These are phyloP conservation scores for Syzygium aromaticum DNA, from an alignment of 345 rosid genomes.

Conservation along the genomic window DNA sequence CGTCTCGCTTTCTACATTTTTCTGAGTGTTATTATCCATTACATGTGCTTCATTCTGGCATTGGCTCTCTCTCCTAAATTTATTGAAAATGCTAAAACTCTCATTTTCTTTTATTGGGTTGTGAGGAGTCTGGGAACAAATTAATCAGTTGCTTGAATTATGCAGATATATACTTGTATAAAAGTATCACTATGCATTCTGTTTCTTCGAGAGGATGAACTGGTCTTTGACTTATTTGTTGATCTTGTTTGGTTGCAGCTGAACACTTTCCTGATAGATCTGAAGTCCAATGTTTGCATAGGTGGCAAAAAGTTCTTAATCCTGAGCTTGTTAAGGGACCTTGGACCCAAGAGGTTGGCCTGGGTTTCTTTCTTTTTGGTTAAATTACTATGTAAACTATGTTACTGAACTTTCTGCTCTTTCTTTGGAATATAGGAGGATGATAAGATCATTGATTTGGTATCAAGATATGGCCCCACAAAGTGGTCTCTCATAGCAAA, in stretches of 20 bases:
- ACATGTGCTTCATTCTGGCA: not conserved
- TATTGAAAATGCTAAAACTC: not conserved
- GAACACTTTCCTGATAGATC: constrained; percentile 77
- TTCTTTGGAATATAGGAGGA: constrained; percentile 57
- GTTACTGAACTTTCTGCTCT: not conserved
- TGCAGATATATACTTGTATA: not conserved
- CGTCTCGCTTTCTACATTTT: not conserved
- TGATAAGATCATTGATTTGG: constrained; percentile 74
- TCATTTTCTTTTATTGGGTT: not conserved
- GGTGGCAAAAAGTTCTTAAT: constrained; percentile 99
- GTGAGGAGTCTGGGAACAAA: not conserved
- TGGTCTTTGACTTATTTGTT: not conserved
- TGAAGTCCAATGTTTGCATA: constrained; percentile 96
- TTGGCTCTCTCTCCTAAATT: not conserved
- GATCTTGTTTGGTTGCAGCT: constrained; percentile 38
- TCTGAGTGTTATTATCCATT: not conserved
- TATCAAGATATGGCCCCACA: constrained; percentile 66
- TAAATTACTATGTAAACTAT: constrained; percentile 5
- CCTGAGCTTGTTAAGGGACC: constrained; percentile 98
- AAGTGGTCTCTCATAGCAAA: constrained; percentile 93
- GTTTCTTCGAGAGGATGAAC: not conserved
- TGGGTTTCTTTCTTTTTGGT: not conserved
- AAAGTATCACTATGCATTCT: not conserved
- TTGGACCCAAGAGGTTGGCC: constrained; percentile 85
- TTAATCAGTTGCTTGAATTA: not conserved